Percentiles rank a stretch among this genome's conserved stretches.
Evolutionary conservation across 768 basidiomycete species (phyloP).

Genomic region (Candolleomyces eurysporus): DNA sequence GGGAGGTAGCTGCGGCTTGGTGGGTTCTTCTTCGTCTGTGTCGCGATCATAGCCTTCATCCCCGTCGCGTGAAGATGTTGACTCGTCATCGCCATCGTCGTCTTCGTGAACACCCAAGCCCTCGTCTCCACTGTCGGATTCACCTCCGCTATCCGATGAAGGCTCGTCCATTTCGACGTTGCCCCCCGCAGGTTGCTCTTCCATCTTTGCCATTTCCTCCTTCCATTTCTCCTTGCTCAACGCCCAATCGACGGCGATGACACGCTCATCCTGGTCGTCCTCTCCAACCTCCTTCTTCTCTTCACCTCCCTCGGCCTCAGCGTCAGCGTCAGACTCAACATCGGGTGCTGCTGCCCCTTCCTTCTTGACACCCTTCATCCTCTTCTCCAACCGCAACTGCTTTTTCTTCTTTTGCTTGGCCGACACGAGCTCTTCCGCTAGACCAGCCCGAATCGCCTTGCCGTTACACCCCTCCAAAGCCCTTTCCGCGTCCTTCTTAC

Average conservation of each 20-base stretch:
- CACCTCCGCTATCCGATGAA: constrained; percentile 18
- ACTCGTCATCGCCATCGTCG: constrained; percentile 38
- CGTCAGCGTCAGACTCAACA: constrained; percentile 7
- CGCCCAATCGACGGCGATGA: constrained; percentile 95
- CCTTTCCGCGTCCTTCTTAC: constrained; percentile 78
- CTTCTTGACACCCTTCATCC: constrained; percentile 38
- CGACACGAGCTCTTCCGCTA: constrained; percentile 51
- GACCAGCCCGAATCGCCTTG: constrained; percentile 61
- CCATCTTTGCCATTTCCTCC: constrained; percentile 64
- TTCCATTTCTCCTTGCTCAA: constrained; percentile 92
- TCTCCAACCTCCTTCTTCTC: constrained; percentile 26
- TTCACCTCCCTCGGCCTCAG: constrained; percentile 27
- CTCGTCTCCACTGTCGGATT: constrained; percentile 36
- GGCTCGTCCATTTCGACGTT: constrained; percentile 36
- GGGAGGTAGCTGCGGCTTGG: constrained; percentile 70
- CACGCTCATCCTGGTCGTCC: constrained; percentile 45
- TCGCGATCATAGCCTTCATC: constrained; percentile 32
- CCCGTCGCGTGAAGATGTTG: constrained; percentile 34
- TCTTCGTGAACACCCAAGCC: constrained; percentile 46
- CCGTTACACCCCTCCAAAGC: constrained; percentile 83
- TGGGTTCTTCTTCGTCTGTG: constrained; percentile 40
- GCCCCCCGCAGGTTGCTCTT: constrained; percentile 35
- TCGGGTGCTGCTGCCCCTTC: constrained; percentile 10
- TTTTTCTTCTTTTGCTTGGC: constrained; percentile 73
- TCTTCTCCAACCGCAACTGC: constrained; percentile 53